These are phyloP conservation scores for Plasmodium cynomolgi DNA, from an alignment of 169 alveolate genomes.

Conservation along the genomic window DNA sequence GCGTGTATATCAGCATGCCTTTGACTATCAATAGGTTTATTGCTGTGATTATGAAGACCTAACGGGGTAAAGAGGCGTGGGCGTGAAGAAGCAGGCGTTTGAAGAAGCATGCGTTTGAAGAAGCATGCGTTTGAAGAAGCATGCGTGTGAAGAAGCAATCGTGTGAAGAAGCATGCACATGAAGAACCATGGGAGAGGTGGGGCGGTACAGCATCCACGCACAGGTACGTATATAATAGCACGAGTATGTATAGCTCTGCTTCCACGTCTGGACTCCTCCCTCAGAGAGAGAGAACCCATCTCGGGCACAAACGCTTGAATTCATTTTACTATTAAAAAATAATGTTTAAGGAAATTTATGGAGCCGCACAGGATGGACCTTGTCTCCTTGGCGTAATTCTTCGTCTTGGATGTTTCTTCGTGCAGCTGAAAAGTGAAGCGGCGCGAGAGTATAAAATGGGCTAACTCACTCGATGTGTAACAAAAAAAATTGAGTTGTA, in stretches of 20 bases:
- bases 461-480: not conserved
- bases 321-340: conserved; percentile 37
- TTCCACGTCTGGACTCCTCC: not conserved
- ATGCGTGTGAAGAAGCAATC: not conserved
- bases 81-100: not conserved
- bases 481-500: not conserved
- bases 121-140: not conserved
- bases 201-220: not conserved
- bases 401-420: not conserved
- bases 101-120: not conserved
- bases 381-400: not conserved
- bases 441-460: not conserved
- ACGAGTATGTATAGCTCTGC: not conserved
- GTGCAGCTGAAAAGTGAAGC: not conserved
- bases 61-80: not conserved
- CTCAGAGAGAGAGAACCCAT: not conserved
- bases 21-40: conserved; percentile 35
- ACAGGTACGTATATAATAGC: not conserved
- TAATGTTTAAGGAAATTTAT: conserved; percentile 29
- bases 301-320: not conserved
- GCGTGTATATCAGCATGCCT: conserved; percentile 32
- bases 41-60: conserved; percentile 27
- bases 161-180: not conserved
- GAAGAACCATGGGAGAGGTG: not conserved
- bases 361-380: conserved; percentile 3